Evolutionary conservation across 345 rosid species (phyloP), one percentile per base, ranked within the genome.

Genomic region (Populus pruinosa): DNA sequence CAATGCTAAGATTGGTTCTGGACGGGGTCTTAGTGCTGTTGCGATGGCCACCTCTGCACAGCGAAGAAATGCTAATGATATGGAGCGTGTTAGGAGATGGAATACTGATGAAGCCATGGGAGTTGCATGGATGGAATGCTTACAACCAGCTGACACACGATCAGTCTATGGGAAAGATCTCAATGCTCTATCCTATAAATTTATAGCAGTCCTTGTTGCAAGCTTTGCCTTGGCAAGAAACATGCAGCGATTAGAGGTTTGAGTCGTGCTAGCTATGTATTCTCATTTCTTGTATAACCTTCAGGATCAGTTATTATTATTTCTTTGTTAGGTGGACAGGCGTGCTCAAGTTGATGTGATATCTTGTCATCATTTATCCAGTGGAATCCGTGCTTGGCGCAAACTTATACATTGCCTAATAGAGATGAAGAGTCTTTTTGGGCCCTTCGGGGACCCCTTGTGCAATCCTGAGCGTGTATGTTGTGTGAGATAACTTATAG

Each of bases 41-140:
- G 99, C 99, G 53, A 94, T 94, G 99, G 99, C 99, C 78, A 96
- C 99, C 70, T 96, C 99, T 87, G 95, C 93, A 0, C 98, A 96
- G 81, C 88, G 98, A 79, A 89, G 99, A 81, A 90, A 87, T 88
- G 86, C 86, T 62, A 78, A 95, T 86, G 99, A 96, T 86, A 82
- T 87, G 87, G 99, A 90, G 85, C 98, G 99, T 78, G 95, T 94
- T 79, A 86, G 78, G 77, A 89, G 97, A 88, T 96, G 99, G 99
- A 96, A 83, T 84, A 83, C 72, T 77, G 86, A 97, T 76, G 99
- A 96, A 89, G 97, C 99, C 79, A 96, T 96, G 99, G 91, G 90
- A 33, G 89, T 92, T 82, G 99, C 98, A 55, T 96, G 99, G 99
- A 88, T 90, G 93, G 99, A 96, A 89, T 96, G 99, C 85, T 84